These are phyloP conservation scores for Penicillium thymicola DNA, from an alignment of 2,329 filamentous ascomycete species.

Conservation along the genomic window DNA sequence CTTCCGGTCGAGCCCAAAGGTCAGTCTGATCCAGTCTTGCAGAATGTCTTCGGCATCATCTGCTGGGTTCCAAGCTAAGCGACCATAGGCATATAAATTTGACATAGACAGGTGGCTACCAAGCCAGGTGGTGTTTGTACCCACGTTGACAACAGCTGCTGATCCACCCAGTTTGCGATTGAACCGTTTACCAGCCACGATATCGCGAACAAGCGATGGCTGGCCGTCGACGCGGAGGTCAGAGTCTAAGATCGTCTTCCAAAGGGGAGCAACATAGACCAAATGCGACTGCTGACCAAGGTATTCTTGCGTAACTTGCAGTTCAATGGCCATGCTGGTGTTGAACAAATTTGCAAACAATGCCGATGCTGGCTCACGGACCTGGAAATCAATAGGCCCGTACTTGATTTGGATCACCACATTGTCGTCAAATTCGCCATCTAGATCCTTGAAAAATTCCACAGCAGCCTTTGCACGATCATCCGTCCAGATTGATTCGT, in stretches of 20 bases:
- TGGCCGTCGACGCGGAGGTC: constrained; percentile 61
- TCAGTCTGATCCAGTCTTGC: constrained; percentile 65
- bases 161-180: constrained; percentile 58
- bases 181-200: constrained; percentile 60
- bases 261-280: constrained; percentile 65
- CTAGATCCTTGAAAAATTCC: constrained; percentile 62
- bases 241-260: constrained; percentile 66
- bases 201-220: constrained; percentile 56
- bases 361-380: constrained; percentile 64
- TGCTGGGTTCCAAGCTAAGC: constrained; percentile 62
- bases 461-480: constrained; percentile 70
- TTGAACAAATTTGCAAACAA: constrained; percentile 55
- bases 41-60: constrained; percentile 51
- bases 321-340: constrained; percentile 57
- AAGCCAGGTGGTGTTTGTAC: constrained; percentile 64
- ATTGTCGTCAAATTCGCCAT: constrained; percentile 66
- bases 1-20: constrained; percentile 55
- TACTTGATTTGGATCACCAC: constrained; percentile 72
- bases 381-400: constrained; percentile 71
- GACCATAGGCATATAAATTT: constrained; percentile 68
- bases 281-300: constrained; percentile 67
- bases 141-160: constrained; percentile 66
- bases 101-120: constrained; percentile 68
- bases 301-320: constrained; percentile 68
- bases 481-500: constrained; percentile 59